Conservation (phyloP, 768 basidiomycete genomes). For the Tylopilus plumbeoviolaceoides region DNA sequence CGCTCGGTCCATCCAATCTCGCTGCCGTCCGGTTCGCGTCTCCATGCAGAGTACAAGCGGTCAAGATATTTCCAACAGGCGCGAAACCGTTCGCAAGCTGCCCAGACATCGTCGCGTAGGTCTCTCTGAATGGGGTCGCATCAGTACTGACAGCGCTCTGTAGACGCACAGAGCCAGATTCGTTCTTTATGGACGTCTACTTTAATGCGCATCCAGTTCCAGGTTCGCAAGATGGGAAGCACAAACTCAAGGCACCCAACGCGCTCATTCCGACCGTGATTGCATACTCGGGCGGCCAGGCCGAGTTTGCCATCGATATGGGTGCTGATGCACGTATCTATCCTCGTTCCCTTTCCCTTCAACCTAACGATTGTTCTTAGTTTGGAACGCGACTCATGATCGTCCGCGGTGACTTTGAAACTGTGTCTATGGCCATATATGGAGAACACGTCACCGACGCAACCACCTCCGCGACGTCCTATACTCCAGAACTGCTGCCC, state of each 20-base stretch:
- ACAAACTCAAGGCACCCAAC: constrained; percentile 64
- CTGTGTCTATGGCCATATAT: constrained; percentile 49
- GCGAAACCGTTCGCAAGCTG: constrained; percentile 56
- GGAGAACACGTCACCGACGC: constrained; percentile 52
- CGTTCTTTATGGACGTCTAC: constrained; percentile 71
- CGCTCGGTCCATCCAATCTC: constrained; percentile 52
- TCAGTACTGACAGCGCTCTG: background rate
- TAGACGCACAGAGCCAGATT: constrained; percentile 67
- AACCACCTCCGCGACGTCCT: constrained; percentile 32
- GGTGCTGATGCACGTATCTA: constrained; percentile 51
- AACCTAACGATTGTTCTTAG: constrained; percentile 32
- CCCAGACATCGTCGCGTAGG: constrained; percentile 62
- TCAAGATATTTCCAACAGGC: constrained; percentile 68
- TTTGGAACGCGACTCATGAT: constrained; percentile 77
- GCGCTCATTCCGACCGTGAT: constrained; percentile 68
- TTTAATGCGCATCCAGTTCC: constrained; percentile 64
- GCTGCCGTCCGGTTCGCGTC: constrained; percentile 70
- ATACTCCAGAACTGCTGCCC: constrained; percentile 41
- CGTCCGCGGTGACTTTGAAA: constrained; percentile 68
- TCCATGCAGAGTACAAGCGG: constrained; percentile 62
- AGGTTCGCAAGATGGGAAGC: constrained; percentile 42
- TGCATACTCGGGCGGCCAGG: constrained; percentile 64
- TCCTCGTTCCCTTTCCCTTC: background rate
- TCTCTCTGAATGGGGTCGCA: constrained; percentile 5
- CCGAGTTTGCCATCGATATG: constrained; percentile 69